Conservation (phyloP, 2,329 filamentous ascomycete genomes). For the Orbilia quercus region DNA sequence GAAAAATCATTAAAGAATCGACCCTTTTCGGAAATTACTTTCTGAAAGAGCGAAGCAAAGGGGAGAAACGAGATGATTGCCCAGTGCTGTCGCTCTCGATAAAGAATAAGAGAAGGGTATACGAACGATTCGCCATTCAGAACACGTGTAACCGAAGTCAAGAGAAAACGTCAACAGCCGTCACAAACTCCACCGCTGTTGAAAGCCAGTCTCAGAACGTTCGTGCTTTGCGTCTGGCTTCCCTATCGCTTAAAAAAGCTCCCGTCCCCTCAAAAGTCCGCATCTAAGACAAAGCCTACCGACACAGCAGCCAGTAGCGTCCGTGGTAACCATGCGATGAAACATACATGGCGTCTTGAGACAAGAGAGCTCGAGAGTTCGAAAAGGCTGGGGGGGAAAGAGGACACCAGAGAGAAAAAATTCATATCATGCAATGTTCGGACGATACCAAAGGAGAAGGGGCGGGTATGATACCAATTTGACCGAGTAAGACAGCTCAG, state of each 20-base stretch:
- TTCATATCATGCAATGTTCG: slow-evolving; percentile 54
- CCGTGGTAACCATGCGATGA: slow-evolving; percentile 20
- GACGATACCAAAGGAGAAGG: slow-evolving; percentile 53
- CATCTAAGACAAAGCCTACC: slow-evolving; percentile 34
- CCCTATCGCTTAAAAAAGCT: slow-evolving; percentile 13
- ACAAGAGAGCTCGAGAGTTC: slow-evolving; percentile 2
- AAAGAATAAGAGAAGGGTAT: slow-evolving; percentile 10
- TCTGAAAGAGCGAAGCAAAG: slow-evolving; percentile 2
- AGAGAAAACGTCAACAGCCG: slow-evolving; percentile 36
- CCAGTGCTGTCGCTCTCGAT: slow-evolving; percentile 9
- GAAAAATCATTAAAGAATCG: slow-evolving; percentile 2
- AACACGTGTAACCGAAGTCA: slow-evolving; percentile 33
- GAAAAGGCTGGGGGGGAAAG: slow-evolving; percentile 13
- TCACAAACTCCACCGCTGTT: slow-evolving; percentile 41
- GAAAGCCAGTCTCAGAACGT: slow-evolving; percentile 41
- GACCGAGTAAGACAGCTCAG: slow-evolving; percentile 31
- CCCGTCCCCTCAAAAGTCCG: slow-evolving; percentile 2
- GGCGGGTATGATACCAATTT: slow-evolving; percentile 56
- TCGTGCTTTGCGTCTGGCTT: slow-evolving; percentile 31
- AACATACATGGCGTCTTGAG: slow-evolving; percentile 41
- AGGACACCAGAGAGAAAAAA: slow-evolving; percentile 38
- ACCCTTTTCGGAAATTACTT: slow-evolving; percentile 21
- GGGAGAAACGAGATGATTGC: slow-evolving; percentile 18
- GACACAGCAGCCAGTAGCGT: slow-evolving; percentile 6
- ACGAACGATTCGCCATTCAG: slow-evolving; percentile 11